Percentiles rank a stretch among this genome's conserved stretches.
phyloP scores from a whole-genome alignment of 2,329 filamentous ascomycete genomes.

The Xylariaceae sp. region DNA sequence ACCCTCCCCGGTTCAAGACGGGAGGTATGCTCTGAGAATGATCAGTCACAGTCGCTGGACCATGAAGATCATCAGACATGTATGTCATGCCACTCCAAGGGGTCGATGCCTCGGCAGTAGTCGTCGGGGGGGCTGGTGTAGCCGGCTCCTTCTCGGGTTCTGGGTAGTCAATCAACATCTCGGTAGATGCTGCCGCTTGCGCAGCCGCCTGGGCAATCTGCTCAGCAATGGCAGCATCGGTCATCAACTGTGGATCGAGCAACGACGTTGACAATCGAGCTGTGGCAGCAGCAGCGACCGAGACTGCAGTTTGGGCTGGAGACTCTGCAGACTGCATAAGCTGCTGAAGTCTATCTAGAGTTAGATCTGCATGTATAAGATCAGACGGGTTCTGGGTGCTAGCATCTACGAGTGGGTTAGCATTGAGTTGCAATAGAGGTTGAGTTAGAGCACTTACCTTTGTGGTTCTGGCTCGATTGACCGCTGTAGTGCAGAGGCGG shows the following conservation, averaged over 20 bases:
- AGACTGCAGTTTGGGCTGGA: slow-evolving; percentile 48
- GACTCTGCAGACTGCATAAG: slow-evolving; percentile 37
- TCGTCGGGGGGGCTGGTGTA: slow-evolving; percentile 6
- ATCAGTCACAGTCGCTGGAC: slow-evolving; percentile 29
- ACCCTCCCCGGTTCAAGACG: slow-evolving; percentile 44
- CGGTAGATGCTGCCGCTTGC: slow-evolving; percentile 16
- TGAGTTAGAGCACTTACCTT: slow-evolving; percentile 32
- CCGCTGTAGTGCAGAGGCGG: slow-evolving; percentile 50
- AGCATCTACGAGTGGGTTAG: slow-evolving; percentile 17
- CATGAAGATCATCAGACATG: slow-evolving; percentile 31
- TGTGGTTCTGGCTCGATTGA: slow-evolving; percentile 30
- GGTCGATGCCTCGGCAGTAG: slow-evolving; percentile 13
- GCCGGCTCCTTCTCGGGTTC: slow-evolving; percentile 20
- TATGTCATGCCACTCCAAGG: slow-evolving; percentile 34
- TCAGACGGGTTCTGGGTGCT: slow-evolving; percentile 15
- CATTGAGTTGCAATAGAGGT: slow-evolving; percentile 11
- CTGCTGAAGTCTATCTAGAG: slow-evolving; percentile 48
- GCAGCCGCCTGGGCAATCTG: slow-evolving; percentile 14
- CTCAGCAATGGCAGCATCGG: slow-evolving; percentile 21
- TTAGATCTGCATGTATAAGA: slow-evolving; percentile 34
- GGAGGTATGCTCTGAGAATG: slow-evolving; percentile 28
- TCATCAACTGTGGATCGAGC: slow-evolving; percentile 49
- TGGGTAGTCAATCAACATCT: slow-evolving; percentile 31
- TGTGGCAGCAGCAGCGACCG: slow-evolving; percentile 55
- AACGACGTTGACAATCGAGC: slow-evolving; percentile 54